phyloP scores from a whole-genome alignment of 2,329 filamentous ascomycete genomes.

The Nigrospora oryzae region DNA sequence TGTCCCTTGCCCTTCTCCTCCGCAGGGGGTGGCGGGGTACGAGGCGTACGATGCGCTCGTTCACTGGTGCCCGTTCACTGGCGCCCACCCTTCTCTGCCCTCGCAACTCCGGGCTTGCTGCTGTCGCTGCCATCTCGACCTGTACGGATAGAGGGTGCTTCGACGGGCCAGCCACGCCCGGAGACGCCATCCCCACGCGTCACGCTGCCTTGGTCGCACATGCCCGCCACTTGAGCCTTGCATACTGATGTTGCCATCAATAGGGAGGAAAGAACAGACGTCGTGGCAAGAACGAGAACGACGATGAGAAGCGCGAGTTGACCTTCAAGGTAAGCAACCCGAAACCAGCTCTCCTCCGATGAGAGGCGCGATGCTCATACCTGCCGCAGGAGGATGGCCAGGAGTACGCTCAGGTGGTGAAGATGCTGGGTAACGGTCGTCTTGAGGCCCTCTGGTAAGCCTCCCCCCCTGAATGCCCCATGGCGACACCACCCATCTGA shows the following conservation, averaged over 20 bases:
- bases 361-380: neutral
- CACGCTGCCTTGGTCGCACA: slow-evolving; percentile 2
- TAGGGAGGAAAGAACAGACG: slow-evolving; percentile 97
- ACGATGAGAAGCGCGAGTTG: slow-evolving; percentile 97
- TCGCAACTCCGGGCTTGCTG: no score
- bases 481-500: neutral
- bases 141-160: no score
- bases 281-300: slow-evolving; percentile 98
- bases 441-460: slow-evolving; percentile 76
- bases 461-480: slow-evolving; percentile 30
- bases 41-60: no score
- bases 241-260: slow-evolving; percentile 24
- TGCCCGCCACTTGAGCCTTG: slow-evolving; percentile 1
- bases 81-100: no score
- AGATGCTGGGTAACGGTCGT: slow-evolving; percentile 94
- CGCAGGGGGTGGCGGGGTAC: no score
- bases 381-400: slow-evolving; percentile 1
- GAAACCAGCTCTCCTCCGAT: neutral
- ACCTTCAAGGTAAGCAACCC: slow-evolving; percentile 67
- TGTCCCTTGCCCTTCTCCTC: no score
- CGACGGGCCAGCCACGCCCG: no score
- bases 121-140: no score
- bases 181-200: no score
- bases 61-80: no score
- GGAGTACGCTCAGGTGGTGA: slow-evolving; percentile 67